Percentiles rank a stretch among this genome's conserved stretches.
These are phyloP conservation scores for Cyclotella cryptica DNA, from an alignment of 108 stramenopile species.

Conservation along the genomic window DNA sequence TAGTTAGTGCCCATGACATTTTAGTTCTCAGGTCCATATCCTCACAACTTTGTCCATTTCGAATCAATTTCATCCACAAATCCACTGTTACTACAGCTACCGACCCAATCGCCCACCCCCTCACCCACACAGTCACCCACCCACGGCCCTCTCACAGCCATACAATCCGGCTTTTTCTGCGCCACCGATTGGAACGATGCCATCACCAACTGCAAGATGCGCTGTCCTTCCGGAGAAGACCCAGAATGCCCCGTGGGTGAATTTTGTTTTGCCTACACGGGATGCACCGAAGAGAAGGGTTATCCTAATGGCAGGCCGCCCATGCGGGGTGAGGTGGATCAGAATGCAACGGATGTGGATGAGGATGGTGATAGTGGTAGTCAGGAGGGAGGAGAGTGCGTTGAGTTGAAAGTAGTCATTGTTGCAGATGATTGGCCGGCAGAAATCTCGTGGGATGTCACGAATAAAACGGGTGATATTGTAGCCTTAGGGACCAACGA, in stretches of 20 bases:
- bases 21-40: background rate
- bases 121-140: conserved; percentile 43
- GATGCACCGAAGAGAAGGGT: conserved; percentile 38
- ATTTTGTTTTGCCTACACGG: conserved; percentile 43
- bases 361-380: background rate
- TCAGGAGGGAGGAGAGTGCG: conserved; percentile 10
- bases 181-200: conserved; percentile 36
- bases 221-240: conserved; percentile 35
- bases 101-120: conserved; percentile 34
- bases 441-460: conserved; percentile 24
- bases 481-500: conserved; percentile 21
- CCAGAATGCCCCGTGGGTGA: conserved; percentile 23
- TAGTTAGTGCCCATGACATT: background rate
- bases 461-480: background rate
- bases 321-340: conserved; percentile 1
- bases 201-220: conserved; percentile 37
- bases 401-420: conserved; percentile 23
- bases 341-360: background rate
- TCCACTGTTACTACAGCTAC: conserved; percentile 17
- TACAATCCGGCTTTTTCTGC: conserved; percentile 37
- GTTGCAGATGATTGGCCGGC: conserved; percentile 46
- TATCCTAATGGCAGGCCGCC: conserved; percentile 28
- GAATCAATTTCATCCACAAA: background rate
- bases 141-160: conserved; percentile 36
- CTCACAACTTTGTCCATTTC: background rate